These are phyloP conservation scores for Penicillium coffeae DNA, from an alignment of 495 filamentous ascomycete species.

Conservation along the genomic window DNA sequence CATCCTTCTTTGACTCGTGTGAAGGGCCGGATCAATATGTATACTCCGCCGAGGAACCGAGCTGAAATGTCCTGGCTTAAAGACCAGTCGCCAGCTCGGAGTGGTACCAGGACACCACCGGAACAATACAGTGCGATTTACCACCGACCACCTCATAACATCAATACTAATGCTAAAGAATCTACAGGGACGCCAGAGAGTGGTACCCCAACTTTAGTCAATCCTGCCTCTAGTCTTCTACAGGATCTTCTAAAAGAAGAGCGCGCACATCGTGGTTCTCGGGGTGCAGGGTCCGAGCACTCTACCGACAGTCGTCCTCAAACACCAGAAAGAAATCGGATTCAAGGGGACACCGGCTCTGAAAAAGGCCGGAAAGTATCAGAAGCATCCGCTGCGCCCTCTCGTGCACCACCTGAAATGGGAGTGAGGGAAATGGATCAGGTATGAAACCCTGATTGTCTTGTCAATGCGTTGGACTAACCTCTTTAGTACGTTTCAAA, in stretches of 20 bases:
- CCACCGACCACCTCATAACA: not conserved
- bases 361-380: conserved; percentile 34
- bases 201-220: conserved; percentile 31
- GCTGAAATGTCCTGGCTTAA: conserved; percentile 35
- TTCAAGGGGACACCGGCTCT: conserved; percentile 31
- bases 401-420: conserved; percentile 43
- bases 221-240: conserved; percentile 43
- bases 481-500: conserved; percentile 49
- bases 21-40: conserved; percentile 36
- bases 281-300: conserved; percentile 24
- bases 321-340: conserved; percentile 31
- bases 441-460: conserved; percentile 19
- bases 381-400: conserved; percentile 20
- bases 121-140: conserved; percentile 13
- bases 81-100: conserved; percentile 27
- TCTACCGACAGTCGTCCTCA: conserved; percentile 18
- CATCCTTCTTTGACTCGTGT: conserved; percentile 36
- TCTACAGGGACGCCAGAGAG: conserved; percentile 27
- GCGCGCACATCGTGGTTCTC: conserved; percentile 36
- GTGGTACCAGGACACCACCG: conserved; percentile 21
- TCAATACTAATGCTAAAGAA: conserved; percentile 8
- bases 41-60: conserved; percentile 29
- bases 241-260: conserved; percentile 49
- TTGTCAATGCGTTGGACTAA: not conserved
- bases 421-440: conserved; percentile 49